A percentile compares a stretch with the other conserved stretches of the same genome.
Conservation (phyloP, 805 yeast species). For the Lachancea thermotolerans region DNA sequence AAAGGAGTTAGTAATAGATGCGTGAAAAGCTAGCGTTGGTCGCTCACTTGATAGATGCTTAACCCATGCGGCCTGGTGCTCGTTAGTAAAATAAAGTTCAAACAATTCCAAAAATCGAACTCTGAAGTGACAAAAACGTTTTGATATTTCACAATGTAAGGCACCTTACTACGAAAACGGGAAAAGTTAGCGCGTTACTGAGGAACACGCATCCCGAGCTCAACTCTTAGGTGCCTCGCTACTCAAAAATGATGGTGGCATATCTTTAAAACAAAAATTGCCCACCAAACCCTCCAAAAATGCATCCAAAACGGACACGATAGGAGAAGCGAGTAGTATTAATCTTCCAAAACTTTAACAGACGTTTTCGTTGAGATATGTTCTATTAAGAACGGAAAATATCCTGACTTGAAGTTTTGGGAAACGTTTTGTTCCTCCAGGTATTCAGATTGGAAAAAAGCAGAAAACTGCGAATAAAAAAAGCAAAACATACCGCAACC, state of each 20-base stretch:
- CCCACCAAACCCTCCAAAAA: slow-evolving; percentile 34
- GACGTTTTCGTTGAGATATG: slow-evolving; percentile 53
- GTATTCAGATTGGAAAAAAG: too few species aligned
- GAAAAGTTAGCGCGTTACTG: background rate
- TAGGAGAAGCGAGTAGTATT: slow-evolving; percentile 50
- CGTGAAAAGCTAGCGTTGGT: slow-evolving; percentile 97
- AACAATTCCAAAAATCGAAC: background rate
- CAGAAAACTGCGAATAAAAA: slow-evolving; percentile 1
- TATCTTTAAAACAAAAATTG: slow-evolving; percentile 40
- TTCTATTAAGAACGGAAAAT: slow-evolving; percentile 19
- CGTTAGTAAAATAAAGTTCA: background rate
- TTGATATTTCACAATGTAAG: slow-evolving; percentile 45
- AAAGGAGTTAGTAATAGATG: slow-evolving; percentile 93
- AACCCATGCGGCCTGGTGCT: slow-evolving; percentile 91
- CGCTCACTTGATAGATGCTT: slow-evolving; percentile 84
- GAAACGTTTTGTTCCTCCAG: slow-evolving; percentile 2
- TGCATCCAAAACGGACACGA: slow-evolving; percentile 31
- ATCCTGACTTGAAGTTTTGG: slow-evolving; percentile 92
- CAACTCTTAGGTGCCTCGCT: slow-evolving; percentile 66
- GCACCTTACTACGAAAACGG: slow-evolving; percentile 79
- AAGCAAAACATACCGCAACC: slow-evolving; percentile 86
- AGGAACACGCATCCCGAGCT: slow-evolving; percentile 32
- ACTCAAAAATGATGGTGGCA: slow-evolving; percentile 42
- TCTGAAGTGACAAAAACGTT: background rate
- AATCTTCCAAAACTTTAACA: slow-evolving; percentile 97